These are phyloP conservation scores for Aspergillus sp. DNA, from an alignment of 2,329 filamentous ascomycete species.

Conservation along the genomic window DNA sequence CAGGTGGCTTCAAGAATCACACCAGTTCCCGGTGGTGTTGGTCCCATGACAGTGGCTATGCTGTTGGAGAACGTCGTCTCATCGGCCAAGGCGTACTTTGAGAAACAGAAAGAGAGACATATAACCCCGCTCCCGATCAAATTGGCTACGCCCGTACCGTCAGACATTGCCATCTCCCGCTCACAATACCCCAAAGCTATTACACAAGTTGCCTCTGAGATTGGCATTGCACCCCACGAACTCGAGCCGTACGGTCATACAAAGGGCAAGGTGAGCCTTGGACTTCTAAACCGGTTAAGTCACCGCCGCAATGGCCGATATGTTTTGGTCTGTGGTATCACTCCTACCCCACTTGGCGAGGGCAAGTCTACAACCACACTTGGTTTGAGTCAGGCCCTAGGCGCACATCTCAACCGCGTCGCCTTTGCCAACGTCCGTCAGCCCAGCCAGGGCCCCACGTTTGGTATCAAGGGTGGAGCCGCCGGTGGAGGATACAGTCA, in stretches of 20 bases:
- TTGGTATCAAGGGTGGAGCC: constrained; percentile 97
- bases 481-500: constrained; percentile 98
- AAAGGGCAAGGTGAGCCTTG: constrained; percentile 92
- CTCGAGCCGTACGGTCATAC: constrained; percentile 91
- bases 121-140: constrained; percentile 83
- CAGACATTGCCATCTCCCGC: constrained; percentile 89
- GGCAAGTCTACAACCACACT: constrained; percentile 98
- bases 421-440: constrained; percentile 97
- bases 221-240: constrained; percentile 85
- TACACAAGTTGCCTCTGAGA: constrained; percentile 76
- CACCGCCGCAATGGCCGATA: constrained; percentile 90
- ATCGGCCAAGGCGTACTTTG: constrained; percentile 77
- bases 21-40: constrained; percentile 92
- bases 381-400: constrained; percentile 88
- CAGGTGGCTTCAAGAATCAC: constrained; percentile 92
- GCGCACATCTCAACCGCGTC: constrained; percentile 81
- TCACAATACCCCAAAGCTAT: constrained; percentile 91
- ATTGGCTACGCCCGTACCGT: constrained; percentile 79
- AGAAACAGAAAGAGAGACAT: constrained; percentile 75
- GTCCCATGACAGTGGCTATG: constrained; percentile 99
- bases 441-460: constrained; percentile 94
- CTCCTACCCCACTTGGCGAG: constrained; percentile 92
- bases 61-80: constrained; percentile 92
- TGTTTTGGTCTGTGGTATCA: constrained; percentile 91
- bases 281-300: constrained; percentile 75